Conservation (phyloP, 345 rosid species). For the Eucalyptus urophylla region DNA sequence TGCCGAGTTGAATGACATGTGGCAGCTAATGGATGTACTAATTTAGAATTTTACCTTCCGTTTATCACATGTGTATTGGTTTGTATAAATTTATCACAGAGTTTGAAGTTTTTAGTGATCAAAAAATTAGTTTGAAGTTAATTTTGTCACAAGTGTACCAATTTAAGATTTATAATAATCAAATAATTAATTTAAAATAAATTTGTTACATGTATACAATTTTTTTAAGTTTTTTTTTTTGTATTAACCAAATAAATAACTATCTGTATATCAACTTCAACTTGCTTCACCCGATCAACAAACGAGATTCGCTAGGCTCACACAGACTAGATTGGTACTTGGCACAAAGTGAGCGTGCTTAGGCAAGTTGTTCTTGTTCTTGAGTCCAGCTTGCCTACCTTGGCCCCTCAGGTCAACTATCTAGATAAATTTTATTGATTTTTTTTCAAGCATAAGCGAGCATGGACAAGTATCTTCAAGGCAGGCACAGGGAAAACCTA, state of each 20-base stretch:
- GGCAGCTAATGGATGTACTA: accelerated
- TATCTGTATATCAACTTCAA: background rate
- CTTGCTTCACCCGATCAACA: background rate
- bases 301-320: accelerated
- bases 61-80: background rate
- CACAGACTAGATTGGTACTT: background rate
- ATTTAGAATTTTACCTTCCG: no score
- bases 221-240: background rate
- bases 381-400: background rate
- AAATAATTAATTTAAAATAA: background rate
- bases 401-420: background rate
- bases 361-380: background rate
- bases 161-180: no score
- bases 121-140: no score
- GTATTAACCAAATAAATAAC: background rate
- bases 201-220: background rate
- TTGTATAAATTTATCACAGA: no score
- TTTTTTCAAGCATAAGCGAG: background rate
- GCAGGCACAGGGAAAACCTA: background rate
- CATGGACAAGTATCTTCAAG: background rate
- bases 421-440: background rate
- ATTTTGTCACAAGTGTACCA: no score
- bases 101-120: background rate
- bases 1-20: no score
- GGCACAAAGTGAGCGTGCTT: background rate